Evolutionary conservation across 352 stramenopile genomes (phyloP).

Genomic region (Globisporangium splendens): DNA sequence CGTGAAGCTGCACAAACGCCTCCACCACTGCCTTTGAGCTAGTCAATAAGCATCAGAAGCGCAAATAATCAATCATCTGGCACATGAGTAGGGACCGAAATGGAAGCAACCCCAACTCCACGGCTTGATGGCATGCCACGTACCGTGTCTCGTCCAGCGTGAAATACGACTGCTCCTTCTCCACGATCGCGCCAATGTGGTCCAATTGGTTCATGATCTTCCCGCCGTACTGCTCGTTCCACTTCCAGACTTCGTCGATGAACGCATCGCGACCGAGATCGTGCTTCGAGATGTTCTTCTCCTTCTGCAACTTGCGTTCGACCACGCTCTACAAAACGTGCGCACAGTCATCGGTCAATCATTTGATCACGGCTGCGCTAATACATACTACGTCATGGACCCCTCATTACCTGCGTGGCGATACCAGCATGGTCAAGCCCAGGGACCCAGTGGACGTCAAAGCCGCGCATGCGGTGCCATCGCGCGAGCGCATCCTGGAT

Average conservation of each 20-base stretch:
- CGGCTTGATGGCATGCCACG: conserved; percentile 79
- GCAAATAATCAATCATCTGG: too few species aligned
- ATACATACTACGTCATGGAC: background rate
- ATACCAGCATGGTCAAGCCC: conserved; percentile 99
- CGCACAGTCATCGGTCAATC: background rate
- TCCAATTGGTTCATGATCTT: conserved; percentile 96
- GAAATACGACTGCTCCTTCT: conserved; percentile 97
- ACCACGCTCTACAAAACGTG: conserved; percentile 94
- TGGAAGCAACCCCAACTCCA: too few species aligned
- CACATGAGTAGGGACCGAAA: too few species aligned
- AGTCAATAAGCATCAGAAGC: background rate
- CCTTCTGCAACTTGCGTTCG: conserved; percentile 97
- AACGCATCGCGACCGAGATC: conserved; percentile 98
- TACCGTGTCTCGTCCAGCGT: conserved; percentile 97
- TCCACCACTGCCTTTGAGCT: conserved; percentile 52
- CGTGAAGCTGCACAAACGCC: conserved; percentile 90
- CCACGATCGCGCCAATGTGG: conserved; percentile 92
- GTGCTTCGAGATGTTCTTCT: conserved; percentile 86
- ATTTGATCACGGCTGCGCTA: too few species aligned
- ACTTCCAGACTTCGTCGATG: conserved; percentile 96
- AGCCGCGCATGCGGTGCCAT: conserved; percentile 98
- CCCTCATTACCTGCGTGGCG: conserved; percentile 87
- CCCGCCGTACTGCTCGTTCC: conserved; percentile 97
- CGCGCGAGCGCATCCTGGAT: conserved; percentile 96
- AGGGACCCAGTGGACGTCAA: conserved; percentile 96